These are phyloP conservation scores for Colletotrichum magnum DNA, from an alignment of 2,329 filamentous ascomycete genomes.

Conservation along the genomic window DNA sequence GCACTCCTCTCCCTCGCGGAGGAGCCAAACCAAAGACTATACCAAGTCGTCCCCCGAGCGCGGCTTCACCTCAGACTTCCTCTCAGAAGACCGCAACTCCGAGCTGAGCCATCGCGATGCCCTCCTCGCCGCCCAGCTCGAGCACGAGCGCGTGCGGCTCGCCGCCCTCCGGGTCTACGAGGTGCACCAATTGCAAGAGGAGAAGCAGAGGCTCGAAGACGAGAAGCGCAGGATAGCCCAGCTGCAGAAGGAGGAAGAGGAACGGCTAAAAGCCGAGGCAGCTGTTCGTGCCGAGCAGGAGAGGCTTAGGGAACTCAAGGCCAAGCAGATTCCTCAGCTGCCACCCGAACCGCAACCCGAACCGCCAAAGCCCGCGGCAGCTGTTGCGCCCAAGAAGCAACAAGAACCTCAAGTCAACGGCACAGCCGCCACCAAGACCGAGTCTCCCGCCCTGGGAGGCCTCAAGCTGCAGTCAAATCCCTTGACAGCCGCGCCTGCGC, in stretches of 20 bases:
- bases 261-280: constrained; percentile 61
- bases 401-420: constrained; percentile 43
- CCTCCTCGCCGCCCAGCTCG: constrained; percentile 73
- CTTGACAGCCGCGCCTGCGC: constrained; percentile 34
- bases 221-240: constrained; percentile 60
- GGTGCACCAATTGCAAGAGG: constrained; percentile 61
- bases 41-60: constrained; percentile 59
- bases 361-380: constrained; percentile 45
- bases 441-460: constrained; percentile 14
- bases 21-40: constrained; percentile 49
- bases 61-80: constrained; percentile 70
- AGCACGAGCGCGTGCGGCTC: constrained; percentile 76
- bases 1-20: constrained; percentile 58
- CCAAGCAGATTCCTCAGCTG: constrained; percentile 60
- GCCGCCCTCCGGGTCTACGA: constrained; percentile 64
- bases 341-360: constrained; percentile 54
- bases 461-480: constrained; percentile 34
- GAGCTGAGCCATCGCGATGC: constrained; percentile 76
- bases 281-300: constrained; percentile 62
- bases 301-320: constrained; percentile 62
- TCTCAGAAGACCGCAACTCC: constrained; percentile 73
- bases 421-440: constrained; percentile 32
- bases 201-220: constrained; percentile 57
- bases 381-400: constrained; percentile 38
- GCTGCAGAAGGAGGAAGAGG: constrained; percentile 61